Percentiles rank a stretch among this genome's conserved stretches.
Conservation (phyloP, 805 yeast genomes). For the Candida succiphila region DNA sequence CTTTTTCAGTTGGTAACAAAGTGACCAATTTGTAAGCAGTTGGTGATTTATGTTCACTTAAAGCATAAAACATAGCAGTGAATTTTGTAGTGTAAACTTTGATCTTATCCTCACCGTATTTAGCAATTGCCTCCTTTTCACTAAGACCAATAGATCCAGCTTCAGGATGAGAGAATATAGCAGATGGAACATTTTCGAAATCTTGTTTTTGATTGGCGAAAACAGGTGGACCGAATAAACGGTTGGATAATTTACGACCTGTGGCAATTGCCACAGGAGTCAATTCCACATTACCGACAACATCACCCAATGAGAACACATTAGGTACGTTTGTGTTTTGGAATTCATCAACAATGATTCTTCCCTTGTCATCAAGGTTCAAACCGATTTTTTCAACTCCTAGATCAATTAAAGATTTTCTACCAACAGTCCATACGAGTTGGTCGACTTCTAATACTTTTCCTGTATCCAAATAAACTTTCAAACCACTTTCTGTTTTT, state of each 20-base stretch:
- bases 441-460: slow-evolving; percentile 57
- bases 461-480: slow-evolving; percentile 34
- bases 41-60: slow-evolving; percentile 74
- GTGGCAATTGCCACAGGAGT: slow-evolving; percentile 99
- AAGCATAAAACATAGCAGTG: slow-evolving; percentile 89
- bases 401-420: slow-evolving; percentile 65
- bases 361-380: slow-evolving; percentile 45
- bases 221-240: slow-evolving; percentile 75
- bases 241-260: slow-evolving; percentile 86
- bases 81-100: slow-evolving; percentile 78
- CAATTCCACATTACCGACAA: slow-evolving; percentile 83
- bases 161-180: slow-evolving; percentile 97
- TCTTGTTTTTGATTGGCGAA: slow-evolving; percentile 75
- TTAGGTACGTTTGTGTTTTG: slow-evolving; percentile 69
- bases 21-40: slow-evolving; percentile 78
- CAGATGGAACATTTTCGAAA: slow-evolving; percentile 83
- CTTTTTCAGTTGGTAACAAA: slow-evolving; percentile 72
- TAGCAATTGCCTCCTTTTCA: slow-evolving; percentile 64
- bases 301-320: slow-evolving; percentile 88
- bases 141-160: slow-evolving; percentile 89
- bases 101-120: slow-evolving; percentile 73
- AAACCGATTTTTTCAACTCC: slow-evolving; percentile 74
- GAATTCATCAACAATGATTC: slow-evolving; percentile 75
- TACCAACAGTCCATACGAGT: slow-evolving; percentile 90
- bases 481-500: slow-evolving; percentile 37